These are phyloP conservation scores for Zymoseptoria ardabiliae DNA, from an alignment of 2,329 filamentous ascomycete genomes.

Conservation along the genomic window DNA sequence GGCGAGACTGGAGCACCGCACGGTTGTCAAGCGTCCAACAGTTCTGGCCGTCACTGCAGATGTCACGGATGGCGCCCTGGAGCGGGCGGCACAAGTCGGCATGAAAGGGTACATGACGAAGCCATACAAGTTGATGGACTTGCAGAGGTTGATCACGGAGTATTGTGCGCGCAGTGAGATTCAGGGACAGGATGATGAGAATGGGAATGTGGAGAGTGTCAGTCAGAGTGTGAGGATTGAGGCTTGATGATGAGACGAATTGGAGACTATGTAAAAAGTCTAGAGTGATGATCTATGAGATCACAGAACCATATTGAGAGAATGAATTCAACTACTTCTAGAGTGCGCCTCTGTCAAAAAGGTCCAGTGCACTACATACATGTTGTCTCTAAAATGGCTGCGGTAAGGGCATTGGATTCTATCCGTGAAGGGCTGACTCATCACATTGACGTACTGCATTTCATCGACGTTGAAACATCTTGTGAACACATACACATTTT, in stretches of 20 bases:
- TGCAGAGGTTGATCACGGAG: slow-evolving; percentile 52
- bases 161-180: slow-evolving; percentile 30
- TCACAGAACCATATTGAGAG: background rate
- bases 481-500: too few relatives aligned
- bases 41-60: slow-evolving; percentile 61
- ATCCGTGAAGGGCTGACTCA: background rate
- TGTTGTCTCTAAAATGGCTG: too few relatives aligned
- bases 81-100: slow-evolving; percentile 53
- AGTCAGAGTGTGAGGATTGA: background rate
- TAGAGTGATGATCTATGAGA: background rate
- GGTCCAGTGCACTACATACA: too few relatives aligned
- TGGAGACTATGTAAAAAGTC: background rate
- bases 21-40: slow-evolving; percentile 27
- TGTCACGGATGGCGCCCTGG: slow-evolving; percentile 56
- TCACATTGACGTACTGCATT: background rate
- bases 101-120: slow-evolving; percentile 65
- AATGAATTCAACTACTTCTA: too few relatives aligned
- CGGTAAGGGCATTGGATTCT: too few relatives aligned
- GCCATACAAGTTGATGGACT: slow-evolving; percentile 56
- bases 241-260: background rate
- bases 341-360: too few relatives aligned
- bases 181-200: background rate
- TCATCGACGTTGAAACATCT: background rate
- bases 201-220: background rate
- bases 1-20: background rate